phyloP scores from a whole-genome alignment of 805 yeast genomes.

The Schwanniomyces occidentalis region DNA sequence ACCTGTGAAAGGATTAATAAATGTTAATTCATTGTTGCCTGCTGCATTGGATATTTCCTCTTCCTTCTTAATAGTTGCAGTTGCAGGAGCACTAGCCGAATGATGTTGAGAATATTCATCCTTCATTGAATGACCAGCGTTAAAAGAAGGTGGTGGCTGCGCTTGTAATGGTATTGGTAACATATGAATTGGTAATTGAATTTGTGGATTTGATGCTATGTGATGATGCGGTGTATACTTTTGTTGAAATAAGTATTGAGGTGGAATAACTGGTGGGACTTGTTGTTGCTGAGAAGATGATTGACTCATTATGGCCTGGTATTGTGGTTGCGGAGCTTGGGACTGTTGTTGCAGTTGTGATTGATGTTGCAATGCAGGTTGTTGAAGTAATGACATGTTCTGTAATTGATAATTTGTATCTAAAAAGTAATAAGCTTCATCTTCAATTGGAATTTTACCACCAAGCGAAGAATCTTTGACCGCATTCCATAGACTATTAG shows the following conservation, averaged over 20 bases:
- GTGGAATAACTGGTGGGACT: slow-evolving; percentile 9
- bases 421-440: slow-evolving; percentile 49
- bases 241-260: slow-evolving; percentile 10
- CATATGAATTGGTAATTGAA: slow-evolving; percentile 10
- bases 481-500: slow-evolving; percentile 52
- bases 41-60: slow-evolving; percentile 9
- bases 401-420: slow-evolving; percentile 46
- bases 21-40: slow-evolving; percentile 15
- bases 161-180: slow-evolving; percentile 11
- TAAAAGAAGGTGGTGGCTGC: background rate
- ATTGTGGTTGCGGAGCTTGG: background rate
- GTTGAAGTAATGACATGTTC: slow-evolving; percentile 33
- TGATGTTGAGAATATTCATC: background rate
- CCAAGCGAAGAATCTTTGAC: slow-evolving; percentile 62
- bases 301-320: background rate
- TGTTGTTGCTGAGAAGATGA: slow-evolving; percentile 6
- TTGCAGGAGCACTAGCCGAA: slow-evolving; percentile 2
- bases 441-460: slow-evolving; percentile 50
- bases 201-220: slow-evolving; percentile 9
- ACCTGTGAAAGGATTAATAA: slow-evolving; percentile 21
- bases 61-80: slow-evolving; percentile 12
- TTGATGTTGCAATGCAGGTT: background rate
- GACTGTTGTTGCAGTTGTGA: background rate
- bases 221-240: too few species aligned
- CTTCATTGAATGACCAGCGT: background rate